Conservation (phyloP, 768 basidiomycete genomes). For the Russula lepida region DNA sequence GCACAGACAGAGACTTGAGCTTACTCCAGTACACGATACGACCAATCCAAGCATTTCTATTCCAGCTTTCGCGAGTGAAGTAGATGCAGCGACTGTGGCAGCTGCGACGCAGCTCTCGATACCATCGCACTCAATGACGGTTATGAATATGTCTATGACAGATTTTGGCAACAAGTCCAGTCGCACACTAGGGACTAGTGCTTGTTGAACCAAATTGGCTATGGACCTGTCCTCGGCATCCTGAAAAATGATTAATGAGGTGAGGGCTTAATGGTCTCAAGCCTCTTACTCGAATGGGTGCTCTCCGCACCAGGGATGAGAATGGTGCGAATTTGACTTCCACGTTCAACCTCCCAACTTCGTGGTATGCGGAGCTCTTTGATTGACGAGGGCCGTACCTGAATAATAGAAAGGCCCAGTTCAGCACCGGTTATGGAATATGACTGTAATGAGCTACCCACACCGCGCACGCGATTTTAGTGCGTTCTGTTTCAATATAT, state of each 20-base stretch:
- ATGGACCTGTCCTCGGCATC: conserved; percentile 91
- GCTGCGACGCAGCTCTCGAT: conserved; percentile 84
- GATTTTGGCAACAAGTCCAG: conserved; percentile 92
- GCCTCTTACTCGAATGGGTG: conserved; percentile 72
- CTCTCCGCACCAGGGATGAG: conserved; percentile 66
- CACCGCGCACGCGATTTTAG: conserved; percentile 96
- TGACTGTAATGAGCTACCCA: conserved; percentile 31
- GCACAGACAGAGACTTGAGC: conserved; percentile 23
- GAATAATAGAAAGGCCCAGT: conserved; percentile 2
- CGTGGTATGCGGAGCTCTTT: conserved; percentile 72
- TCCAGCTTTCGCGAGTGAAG: conserved; percentile 88
- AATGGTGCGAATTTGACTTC: conserved; percentile 98
- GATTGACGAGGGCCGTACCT: conserved; percentile 85
- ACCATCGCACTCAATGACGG: conserved; percentile 86
- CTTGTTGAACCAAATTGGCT: conserved; percentile 76
- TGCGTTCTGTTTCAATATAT: conserved; percentile 86
- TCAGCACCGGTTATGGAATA: conserved; percentile 15
- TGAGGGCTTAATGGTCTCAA: background rate
- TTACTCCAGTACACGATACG: conserved; percentile 70
- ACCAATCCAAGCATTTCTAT: conserved; percentile 89
- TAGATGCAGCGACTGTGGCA: conserved; percentile 78
- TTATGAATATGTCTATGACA: conserved; percentile 84
- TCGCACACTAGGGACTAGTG: conserved; percentile 73
- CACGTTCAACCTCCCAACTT: conserved; percentile 83
- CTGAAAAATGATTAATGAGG: conserved; percentile 35